These are phyloP conservation scores for Caryocar brasiliense DNA, from an alignment of 441 rosid genomes.

Conservation along the genomic window DNA sequence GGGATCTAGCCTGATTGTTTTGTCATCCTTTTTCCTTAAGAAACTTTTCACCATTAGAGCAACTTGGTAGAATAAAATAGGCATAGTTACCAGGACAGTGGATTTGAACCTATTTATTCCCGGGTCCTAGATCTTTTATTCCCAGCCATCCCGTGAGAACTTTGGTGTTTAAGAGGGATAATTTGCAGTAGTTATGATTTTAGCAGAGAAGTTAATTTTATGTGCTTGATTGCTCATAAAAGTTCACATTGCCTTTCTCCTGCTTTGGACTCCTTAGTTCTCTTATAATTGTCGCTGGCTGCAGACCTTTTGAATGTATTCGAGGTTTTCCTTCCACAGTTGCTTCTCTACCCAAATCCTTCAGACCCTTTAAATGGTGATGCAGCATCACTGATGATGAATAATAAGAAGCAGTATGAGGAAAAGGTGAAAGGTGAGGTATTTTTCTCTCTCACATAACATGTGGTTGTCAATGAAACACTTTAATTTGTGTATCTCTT, in stretches of 20 bases:
- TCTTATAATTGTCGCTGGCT: neutral
- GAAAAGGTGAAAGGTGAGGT: constrained; percentile 39
- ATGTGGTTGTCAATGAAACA: too few species aligned
- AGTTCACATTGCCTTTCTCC: neutral
- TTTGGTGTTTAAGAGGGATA: too few species aligned
- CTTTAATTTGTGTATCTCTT: neutral
- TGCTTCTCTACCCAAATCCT: constrained; percentile 46
- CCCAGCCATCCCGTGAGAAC: too few species aligned
- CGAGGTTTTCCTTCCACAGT: constrained; percentile 51
- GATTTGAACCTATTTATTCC: too few species aligned
- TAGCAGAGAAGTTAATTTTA: neutral
- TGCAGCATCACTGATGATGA: constrained; percentile 54
- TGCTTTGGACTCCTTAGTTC: neutral
- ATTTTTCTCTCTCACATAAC: too few species aligned
- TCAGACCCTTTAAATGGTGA: constrained; percentile 48
- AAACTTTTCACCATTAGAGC: too few species aligned
- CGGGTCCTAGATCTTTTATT: too few species aligned
- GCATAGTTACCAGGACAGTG: too few species aligned
- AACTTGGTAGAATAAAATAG: too few species aligned
- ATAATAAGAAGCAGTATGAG: constrained; percentile 38
- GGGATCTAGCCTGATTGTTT: too few species aligned
- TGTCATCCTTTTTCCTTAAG: too few species aligned
- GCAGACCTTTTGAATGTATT: constrained; percentile 48
- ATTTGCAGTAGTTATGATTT: neutral
- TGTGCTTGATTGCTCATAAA: neutral